Evolutionary conservation across 495 filamentous ascomycete genomes (phyloP), one percentile per base, ranked within the genome.

Genomic region (Amorphotheca resinae): DNA sequence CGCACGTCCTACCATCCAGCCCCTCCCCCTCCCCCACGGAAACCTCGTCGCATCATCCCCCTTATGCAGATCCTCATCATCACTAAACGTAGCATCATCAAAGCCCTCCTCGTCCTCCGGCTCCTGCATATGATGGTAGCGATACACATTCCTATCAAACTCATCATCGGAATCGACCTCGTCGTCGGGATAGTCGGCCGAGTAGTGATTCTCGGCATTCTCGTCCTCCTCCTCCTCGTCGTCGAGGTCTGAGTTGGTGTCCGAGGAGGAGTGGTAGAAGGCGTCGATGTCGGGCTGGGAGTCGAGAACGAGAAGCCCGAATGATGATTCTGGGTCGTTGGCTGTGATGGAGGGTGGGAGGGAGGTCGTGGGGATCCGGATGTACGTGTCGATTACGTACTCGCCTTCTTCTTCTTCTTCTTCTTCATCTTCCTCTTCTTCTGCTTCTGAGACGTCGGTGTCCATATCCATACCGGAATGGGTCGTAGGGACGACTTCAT

Each of bases 111-210:
- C 50, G 9, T 49, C 41, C 44, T 71, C 67, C 3, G 59, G 44
- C 25, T 71, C 70, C 5, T 66, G 64, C 25, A 60, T 60, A 33
- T 69, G 69, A 11, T 49, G 38, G 44, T 61, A 74, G 4, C 53
- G 47, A 41, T 71, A 73, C 3, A 70, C 49, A 34, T 70, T 63
- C 0, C 55, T 52, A 31, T 52, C 64, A 36, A 59, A 67, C 42
- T 74, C 68, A 47, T 75, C 71, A 41, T 72, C 68, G 37, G 65
- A 67, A 4, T 64, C 69, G 11, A 75, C 63, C 34, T 75, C 71
- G 16, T 75, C 70, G 26, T 75, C 70, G 5, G 71, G 71, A 33
- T 75, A 75, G 32, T 75, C 71, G 7, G 66, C 62, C 0, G 65
- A 54, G 41, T 72, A 71, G 46, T 73, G 66, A 50, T 73, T 67